Evolutionary conservation across 73 alveolate genomes (phyloP).

Genomic region (Symbiodinium natans): DNA sequence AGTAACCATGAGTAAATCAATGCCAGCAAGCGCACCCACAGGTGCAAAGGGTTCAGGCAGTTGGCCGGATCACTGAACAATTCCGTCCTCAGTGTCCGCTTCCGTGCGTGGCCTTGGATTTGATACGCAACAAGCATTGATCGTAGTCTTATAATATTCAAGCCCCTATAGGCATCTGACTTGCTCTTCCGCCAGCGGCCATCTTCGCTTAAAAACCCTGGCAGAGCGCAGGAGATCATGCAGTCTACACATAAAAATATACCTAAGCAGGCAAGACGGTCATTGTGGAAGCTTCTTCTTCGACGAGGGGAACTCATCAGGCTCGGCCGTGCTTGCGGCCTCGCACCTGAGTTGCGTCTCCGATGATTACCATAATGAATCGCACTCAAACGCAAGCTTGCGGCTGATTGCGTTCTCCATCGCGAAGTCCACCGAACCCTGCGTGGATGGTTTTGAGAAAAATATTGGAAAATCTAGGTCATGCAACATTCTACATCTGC

Average conservation of each 20-base stretch:
- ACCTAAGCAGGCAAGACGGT: background rate
- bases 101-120: background rate
- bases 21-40: background rate
- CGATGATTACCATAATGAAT: background rate
- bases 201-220: background rate
- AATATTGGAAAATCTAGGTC: background rate
- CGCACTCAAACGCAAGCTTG: background rate
- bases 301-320: background rate
- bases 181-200: background rate
- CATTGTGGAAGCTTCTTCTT: background rate
- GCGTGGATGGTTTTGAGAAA: too few relatives aligned
- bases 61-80: background rate
- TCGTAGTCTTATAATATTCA: too few relatives aligned
- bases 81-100: background rate
- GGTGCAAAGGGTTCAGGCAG: background rate
- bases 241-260: background rate
- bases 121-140: background rate
- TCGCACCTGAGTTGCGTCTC: background rate
- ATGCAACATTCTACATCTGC: background rate
- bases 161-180: background rate
- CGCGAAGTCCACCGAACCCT: background rate
- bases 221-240: background rate
- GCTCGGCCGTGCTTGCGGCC: constrained; percentile 5
- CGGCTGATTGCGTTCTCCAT: background rate
- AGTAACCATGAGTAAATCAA: background rate